phyloP scores from a whole-genome alignment of 164 flowering plant genomes.

The Tetracentron sinense region DNA sequence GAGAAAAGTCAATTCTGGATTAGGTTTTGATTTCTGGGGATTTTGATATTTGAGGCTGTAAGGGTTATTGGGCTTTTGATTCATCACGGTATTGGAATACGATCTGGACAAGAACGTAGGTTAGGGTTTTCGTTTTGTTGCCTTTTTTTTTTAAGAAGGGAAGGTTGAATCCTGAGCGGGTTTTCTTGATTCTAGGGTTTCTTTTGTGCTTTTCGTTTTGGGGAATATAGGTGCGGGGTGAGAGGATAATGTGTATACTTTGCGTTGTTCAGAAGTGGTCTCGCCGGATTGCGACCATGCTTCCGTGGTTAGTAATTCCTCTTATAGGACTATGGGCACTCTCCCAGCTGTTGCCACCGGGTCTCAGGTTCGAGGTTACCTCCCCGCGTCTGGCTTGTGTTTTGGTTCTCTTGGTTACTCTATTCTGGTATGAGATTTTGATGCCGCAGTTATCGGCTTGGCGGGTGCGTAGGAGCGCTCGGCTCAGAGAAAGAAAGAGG shows the following conservation, averaged over 20 bases:
- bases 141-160: neutral
- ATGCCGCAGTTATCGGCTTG: constrained; percentile 94
- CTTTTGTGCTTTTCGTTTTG: constrained; percentile 7
- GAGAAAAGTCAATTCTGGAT: neutral
- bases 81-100: constrained; percentile 2
- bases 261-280: constrained; percentile 98
- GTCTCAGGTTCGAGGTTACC: constrained; percentile 82
- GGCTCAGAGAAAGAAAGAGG: constrained; percentile 71
- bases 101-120: constrained; percentile 18
- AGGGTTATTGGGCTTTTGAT: neutral
- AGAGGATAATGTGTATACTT: constrained; percentile 95
- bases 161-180: constrained; percentile 1
- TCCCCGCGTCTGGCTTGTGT: constrained; percentile 94
- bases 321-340: constrained; percentile 88
- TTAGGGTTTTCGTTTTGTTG: constrained; percentile 4
- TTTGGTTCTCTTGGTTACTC: constrained; percentile 75
- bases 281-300: constrained; percentile 86
- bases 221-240: constrained; percentile 35
- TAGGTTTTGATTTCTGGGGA: neutral
- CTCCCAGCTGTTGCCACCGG: constrained; percentile 87
- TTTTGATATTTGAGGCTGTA: neutral
- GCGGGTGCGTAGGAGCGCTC: constrained; percentile 71
- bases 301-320: constrained; percentile 96
- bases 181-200: neutral
- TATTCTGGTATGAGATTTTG: constrained; percentile 94